Conservation (phyloP, 1,284 basidiomycete genomes). For the Ceratobasidium sp. region DNA sequence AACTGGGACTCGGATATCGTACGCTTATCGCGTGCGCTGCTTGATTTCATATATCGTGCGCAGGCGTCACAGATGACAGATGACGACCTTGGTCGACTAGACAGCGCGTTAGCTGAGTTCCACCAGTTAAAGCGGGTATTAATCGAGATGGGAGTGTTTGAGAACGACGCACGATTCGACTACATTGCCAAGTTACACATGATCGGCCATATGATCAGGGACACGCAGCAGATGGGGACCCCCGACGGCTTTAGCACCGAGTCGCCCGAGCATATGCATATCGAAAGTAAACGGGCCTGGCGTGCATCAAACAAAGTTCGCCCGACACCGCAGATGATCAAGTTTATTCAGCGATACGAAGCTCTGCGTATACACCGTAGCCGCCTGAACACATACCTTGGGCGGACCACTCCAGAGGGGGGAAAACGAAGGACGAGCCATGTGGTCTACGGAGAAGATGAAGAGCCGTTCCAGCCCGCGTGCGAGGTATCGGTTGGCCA, state of each 20-base stretch:
- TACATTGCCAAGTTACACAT: constrained; percentile 42
- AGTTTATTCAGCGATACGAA: constrained; percentile 28
- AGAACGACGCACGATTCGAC: constrained; percentile 21
- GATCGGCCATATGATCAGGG: constrained; percentile 28
- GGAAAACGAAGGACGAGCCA: not conserved
- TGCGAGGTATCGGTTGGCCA: not conserved
- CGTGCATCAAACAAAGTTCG: constrained; percentile 24
- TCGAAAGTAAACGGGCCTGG: constrained; percentile 7
- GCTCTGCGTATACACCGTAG: constrained; percentile 20
- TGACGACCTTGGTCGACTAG: constrained; percentile 39
- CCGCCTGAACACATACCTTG: constrained; percentile 5
- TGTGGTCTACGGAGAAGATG: constrained; percentile 3
- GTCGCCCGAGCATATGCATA: constrained; percentile 48
- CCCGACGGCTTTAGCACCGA: constrained; percentile 49
- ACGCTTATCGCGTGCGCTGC: no score
- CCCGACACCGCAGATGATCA: constrained; percentile 17
- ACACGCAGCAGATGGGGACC: constrained; percentile 41
- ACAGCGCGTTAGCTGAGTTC: constrained; percentile 46
- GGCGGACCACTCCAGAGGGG: not conserved
- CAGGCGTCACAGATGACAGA: constrained; percentile 21
- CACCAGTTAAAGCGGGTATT: constrained; percentile 50
- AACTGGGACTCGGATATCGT: no score
- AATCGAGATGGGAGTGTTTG: not conserved
- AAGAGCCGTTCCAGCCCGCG: not conserved
- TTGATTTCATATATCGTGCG: constrained; percentile 56